Conservation (phyloP, 225 moss, liverwort and hornwort species). For the Marchantia paleacea region DNA sequence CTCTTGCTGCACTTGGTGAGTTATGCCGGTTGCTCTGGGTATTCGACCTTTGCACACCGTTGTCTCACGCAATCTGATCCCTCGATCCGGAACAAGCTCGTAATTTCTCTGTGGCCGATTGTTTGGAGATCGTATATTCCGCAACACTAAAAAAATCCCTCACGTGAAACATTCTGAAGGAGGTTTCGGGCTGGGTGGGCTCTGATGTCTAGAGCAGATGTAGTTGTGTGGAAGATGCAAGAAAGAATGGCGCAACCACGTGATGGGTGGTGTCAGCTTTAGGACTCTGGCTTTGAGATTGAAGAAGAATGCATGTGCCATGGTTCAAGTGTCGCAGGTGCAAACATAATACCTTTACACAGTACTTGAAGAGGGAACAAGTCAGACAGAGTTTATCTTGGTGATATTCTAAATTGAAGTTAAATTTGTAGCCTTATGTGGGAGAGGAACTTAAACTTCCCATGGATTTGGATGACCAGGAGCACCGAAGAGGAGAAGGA, state of each 20-base stretch:
- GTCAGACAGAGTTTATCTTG: not conserved
- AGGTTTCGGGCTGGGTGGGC: too few species aligned
- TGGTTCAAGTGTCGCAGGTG: constrained; percentile 29
- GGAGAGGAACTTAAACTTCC: not conserved
- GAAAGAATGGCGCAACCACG: not conserved
- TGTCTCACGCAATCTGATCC: not conserved
- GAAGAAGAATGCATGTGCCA: constrained; percentile 18
- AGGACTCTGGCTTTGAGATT: constrained; percentile 5
- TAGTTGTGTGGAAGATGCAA: not conserved
- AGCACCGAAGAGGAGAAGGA: constrained; percentile 28
- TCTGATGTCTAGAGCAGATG: not conserved
- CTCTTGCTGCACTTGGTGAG: not conserved
- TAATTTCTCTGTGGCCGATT: not conserved
- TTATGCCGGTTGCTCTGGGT: not conserved
- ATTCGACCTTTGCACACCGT: not conserved
- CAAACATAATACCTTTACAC: not conserved
- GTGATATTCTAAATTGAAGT: not conserved
- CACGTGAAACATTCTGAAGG: not conserved
- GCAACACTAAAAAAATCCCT: not conserved
- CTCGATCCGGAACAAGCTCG: not conserved
- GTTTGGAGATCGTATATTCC: not conserved
- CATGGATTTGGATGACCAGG: constrained; percentile 8
- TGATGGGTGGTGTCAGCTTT: not conserved
- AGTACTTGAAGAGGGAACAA: not conserved
- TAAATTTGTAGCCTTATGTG: not conserved